Evolutionary conservation across 2,329 filamentous ascomycete species (phyloP).

Genomic region (Bipolaris cookei): DNA sequence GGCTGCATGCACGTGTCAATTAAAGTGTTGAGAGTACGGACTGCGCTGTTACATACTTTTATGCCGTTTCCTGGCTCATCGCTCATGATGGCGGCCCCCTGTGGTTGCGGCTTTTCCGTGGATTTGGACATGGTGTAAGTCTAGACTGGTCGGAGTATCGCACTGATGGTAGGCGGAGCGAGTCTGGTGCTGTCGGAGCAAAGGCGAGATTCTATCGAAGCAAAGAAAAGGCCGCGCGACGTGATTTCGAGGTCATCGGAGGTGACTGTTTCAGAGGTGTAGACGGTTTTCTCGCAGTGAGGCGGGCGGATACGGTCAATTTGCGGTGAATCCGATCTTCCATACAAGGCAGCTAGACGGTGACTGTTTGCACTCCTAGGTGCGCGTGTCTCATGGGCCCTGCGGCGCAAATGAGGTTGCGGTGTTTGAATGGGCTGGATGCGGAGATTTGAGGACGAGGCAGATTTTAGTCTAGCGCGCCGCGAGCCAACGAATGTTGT

Average conservation of each 20-base stretch:
- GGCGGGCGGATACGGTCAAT: slow-evolving; percentile 22
- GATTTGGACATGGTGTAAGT: slow-evolving; percentile 28
- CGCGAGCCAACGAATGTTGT: slow-evolving; percentile 11
- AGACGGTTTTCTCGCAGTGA: slow-evolving; percentile 21
- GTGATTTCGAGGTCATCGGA: slow-evolving; percentile 43
- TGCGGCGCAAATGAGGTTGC: slow-evolving; percentile 26
- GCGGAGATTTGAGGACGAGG: slow-evolving; percentile 33
- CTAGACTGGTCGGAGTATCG: slow-evolving; percentile 12
- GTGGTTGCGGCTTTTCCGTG: slow-evolving; percentile 27
- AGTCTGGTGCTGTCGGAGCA: background rate
- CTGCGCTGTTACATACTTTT: slow-evolving; percentile 32
- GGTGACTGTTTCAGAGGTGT: slow-evolving; percentile 22
- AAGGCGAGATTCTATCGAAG: slow-evolving; percentile 28
- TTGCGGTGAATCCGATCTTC: slow-evolving; percentile 28
- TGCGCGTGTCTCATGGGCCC: slow-evolving; percentile 18
- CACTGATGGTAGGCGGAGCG: background rate
- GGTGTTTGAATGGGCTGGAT: slow-evolving; percentile 20
- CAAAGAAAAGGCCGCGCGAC: slow-evolving; percentile 24
- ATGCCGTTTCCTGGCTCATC: slow-evolving; percentile 24
- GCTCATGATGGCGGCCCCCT: slow-evolving; percentile 28
- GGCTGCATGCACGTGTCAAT: slow-evolving; percentile 28
- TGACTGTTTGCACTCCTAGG: slow-evolving; percentile 4
- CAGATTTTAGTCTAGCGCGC: slow-evolving; percentile 27
- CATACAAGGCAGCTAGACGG: slow-evolving; percentile 38
- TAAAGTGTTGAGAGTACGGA: background rate